phyloP scores from a whole-genome alignment of 305 asterid species.

The Rubia occidens region DNA sequence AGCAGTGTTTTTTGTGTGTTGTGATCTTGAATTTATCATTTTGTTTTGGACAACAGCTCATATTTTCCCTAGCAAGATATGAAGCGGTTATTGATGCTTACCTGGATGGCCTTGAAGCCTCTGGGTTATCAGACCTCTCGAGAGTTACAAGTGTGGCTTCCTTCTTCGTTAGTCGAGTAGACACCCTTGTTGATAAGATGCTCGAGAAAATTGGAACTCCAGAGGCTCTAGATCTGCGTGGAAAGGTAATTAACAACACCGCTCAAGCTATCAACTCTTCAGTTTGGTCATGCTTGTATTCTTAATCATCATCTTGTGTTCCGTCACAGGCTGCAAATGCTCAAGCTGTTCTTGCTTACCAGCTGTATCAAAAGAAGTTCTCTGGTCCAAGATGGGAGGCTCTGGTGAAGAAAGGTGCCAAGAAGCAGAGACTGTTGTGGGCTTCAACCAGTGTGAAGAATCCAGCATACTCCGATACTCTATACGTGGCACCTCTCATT shows the following conservation, averaged over 20 bases:
- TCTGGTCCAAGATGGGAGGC: conserved; percentile 99
- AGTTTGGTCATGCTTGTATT: conserved; percentile 13
- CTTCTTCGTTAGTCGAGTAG: conserved; percentile 96
- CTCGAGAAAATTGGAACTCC: conserved; percentile 93
- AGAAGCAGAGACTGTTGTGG: conserved; percentile 97
- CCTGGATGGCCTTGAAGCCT: conserved; percentile 97
- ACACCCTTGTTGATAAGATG: conserved; percentile 89
- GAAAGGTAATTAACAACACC: conserved; percentile 47
- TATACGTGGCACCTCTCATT: conserved; percentile 86
- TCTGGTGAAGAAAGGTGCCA: conserved; percentile 94
- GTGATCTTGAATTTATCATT: background rate
- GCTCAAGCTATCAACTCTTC: background rate
- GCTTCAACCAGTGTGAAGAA: conserved; percentile 99
- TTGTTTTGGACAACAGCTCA: conserved; percentile 52
- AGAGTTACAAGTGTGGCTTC: conserved; percentile 95
- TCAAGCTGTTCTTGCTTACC: conserved; percentile 88
- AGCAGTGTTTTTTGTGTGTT: background rate
- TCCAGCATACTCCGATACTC: conserved; percentile 76
- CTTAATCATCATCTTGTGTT: conserved; percentile 8
- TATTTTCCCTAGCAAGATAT: conserved; percentile 87
- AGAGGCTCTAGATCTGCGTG: conserved; percentile 90
- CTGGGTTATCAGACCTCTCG: conserved; percentile 87
- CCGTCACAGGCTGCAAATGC: conserved; percentile 85
- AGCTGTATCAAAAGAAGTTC: conserved; percentile 91
- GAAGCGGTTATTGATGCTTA: conserved; percentile 98